Conservation (phyloP, 176 grass and related monocot species). For the Phragmites australis region DNA sequence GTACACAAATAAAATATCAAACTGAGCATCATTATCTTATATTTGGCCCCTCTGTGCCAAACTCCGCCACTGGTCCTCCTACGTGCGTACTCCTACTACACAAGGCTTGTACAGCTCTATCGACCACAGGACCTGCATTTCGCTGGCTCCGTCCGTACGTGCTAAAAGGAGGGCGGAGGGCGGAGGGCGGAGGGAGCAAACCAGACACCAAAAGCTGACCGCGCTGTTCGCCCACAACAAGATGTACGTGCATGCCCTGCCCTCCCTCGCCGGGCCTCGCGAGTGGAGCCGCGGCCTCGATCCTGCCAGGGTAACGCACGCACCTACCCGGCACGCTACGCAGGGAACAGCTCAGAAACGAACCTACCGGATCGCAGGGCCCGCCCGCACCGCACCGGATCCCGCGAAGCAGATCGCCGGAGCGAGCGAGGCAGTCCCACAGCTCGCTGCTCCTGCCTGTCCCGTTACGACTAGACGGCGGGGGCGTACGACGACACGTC, state of each 20-base stretch:
- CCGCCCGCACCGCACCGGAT: neutral
- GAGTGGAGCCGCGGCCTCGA: no score
- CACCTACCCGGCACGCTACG: neutral
- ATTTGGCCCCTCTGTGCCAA: no score
- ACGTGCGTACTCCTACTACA: no score
- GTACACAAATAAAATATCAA: no score
- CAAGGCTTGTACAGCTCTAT: no score
- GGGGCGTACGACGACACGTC: neutral
- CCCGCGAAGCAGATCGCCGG: no score
- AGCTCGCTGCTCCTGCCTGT: no score
- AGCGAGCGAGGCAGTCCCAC: no score
- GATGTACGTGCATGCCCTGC: neutral
- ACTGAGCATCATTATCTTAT: no score
- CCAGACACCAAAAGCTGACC: neutral
- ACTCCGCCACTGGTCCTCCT: no score
- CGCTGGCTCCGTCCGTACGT: neutral
- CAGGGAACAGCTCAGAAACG: neutral
- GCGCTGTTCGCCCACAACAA: neutral
- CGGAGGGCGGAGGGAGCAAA: neutral
- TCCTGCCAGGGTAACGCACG: no score
- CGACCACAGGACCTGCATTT: neutral
- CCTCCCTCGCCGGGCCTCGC: no score
- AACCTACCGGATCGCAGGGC: neutral
- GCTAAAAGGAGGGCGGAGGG: neutral
- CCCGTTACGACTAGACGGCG: neutral